Base-by-base conservation (phyloP, 2,329 filamentous ascomycete species). In the Monilinia fructigena region DNA sequence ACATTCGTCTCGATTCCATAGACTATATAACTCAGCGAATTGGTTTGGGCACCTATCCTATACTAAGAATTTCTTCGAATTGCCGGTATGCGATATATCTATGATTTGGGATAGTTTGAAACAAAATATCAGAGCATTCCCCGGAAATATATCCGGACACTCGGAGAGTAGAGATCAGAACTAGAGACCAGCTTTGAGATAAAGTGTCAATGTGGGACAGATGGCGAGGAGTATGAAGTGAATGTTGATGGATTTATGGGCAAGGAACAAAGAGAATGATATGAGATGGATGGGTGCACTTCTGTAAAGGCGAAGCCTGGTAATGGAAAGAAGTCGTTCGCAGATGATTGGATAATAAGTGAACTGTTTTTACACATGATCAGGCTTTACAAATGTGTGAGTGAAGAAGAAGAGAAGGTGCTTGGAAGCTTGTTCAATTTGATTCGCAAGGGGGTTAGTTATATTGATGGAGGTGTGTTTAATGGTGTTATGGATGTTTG, bases 61-160 rank as follows among this genome's bases (percentile, higher is more conserved):
- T 2, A 14, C 11, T 14, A 26, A 5, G 8, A 8, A 16, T n/a
- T 18, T 31, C 4, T n/a, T 35, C 16, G 16, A 59, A 31, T 20
- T 8, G 1, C 55, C 31, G 10, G 28, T 5, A 31, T 12, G 5
- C 10, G 7, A 26, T n/a, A 20, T 5, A 42, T 6, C 20, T 16
- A 2, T 11, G 7, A 1, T 48, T n/a, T 48, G 20, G 42, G 6
- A 3, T 35, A 18, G 4, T 23, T 23, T 23, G 10, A 1, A 10
- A 23, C 12, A 23, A 1, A 23, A n/a, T 10, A 5, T 48, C 35
- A 10, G 42, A 48, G 42, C 7, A 23, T 16, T 23, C 1, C 2
- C 2, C 8, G 2, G 6, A 12, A 48, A 18, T 6, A 18, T 35
- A 4, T 6, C 12, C 0, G 14, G 5, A 6, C 4, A 23, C 1